These are phyloP conservation scores for Penicillium hordei DNA, from an alignment of 2,329 filamentous ascomycete genomes.

Conservation along the genomic window DNA sequence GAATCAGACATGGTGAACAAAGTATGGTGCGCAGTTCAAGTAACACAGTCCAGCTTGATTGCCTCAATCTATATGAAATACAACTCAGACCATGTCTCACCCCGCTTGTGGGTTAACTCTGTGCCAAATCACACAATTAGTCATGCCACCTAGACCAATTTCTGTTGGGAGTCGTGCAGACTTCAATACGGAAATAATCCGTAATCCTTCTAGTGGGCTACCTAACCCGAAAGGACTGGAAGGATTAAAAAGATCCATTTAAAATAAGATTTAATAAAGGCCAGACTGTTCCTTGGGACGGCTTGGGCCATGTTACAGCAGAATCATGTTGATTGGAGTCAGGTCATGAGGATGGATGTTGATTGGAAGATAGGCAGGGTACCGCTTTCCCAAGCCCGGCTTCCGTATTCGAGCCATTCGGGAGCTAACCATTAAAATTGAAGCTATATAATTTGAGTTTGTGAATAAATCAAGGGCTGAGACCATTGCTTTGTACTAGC, in stretches of 20 bases:
- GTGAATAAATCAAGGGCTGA: background rate
- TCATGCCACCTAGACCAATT: background rate
- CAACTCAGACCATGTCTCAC: background rate
- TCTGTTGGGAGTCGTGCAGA: background rate
- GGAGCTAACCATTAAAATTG: background rate
- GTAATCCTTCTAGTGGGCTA: background rate
- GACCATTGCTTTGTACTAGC: background rate
- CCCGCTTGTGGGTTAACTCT: background rate
- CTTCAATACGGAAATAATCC: background rate
- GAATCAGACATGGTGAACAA: constrained; percentile 26
- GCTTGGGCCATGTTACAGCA: too few relatives aligned
- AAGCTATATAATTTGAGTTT: background rate
- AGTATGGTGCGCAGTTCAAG: background rate
- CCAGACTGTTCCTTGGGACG: background rate
- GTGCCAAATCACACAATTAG: background rate
- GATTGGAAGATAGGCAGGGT: too few relatives aligned
- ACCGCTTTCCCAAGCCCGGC: too few relatives aligned
- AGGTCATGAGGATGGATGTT: too few relatives aligned
- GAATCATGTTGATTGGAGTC: too few relatives aligned
- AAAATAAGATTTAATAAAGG: background rate
- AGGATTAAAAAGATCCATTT: too few relatives aligned
- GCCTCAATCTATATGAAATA: background rate
- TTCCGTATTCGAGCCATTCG: background rate
- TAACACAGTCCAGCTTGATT: background rate
- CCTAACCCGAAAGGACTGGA: background rate